Evolutionary conservation across 441 rosid species (phyloP).

Genomic region (Mallotus japonicus): DNA sequence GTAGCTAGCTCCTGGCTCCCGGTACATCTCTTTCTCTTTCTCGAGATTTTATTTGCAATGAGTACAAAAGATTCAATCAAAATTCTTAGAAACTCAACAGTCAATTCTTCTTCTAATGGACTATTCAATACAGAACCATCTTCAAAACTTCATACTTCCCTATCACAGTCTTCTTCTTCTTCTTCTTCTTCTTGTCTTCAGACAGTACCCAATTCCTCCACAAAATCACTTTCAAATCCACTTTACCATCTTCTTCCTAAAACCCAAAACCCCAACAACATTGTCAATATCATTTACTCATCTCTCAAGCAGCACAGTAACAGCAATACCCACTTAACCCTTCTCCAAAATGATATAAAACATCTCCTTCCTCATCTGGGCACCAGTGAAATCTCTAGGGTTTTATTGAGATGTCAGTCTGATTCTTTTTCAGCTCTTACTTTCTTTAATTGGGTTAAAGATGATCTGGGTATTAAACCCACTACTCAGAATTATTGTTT

Average conservation of each 20-base stretch:
- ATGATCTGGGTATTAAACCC: constrained; percentile 52
- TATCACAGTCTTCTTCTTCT: not conserved
- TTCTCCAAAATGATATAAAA: constrained; percentile 34
- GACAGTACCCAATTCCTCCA: constrained; percentile 26
- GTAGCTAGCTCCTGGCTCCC: not conserved
- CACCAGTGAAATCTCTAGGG: constrained; percentile 64
- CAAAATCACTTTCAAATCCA: constrained; percentile 46
- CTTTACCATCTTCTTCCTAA: constrained; percentile 63
- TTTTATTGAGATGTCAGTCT: constrained; percentile 77
- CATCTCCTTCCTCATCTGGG: constrained; percentile 61
- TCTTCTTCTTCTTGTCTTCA: constrained; percentile 39
- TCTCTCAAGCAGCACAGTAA: constrained; percentile 46
- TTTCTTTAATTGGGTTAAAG: constrained; percentile 74
- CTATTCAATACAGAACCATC: not conserved
- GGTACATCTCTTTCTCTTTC: not conserved
- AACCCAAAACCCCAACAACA: constrained; percentile 65
- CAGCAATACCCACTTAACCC: constrained; percentile 27
- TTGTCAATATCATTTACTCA: constrained; percentile 60
- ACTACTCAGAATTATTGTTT: constrained; percentile 48
- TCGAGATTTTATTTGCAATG: constrained; percentile 17
- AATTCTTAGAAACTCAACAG: constrained; percentile 8
- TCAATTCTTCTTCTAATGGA: constrained; percentile 12
- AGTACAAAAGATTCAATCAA: constrained; percentile 12
- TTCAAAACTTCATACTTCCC: not conserved
- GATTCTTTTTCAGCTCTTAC: constrained; percentile 57